These are phyloP conservation scores for Lepiota brunneoincarnata DNA, from an alignment of 768 basidiomycete genomes.

Conservation along the genomic window DNA sequence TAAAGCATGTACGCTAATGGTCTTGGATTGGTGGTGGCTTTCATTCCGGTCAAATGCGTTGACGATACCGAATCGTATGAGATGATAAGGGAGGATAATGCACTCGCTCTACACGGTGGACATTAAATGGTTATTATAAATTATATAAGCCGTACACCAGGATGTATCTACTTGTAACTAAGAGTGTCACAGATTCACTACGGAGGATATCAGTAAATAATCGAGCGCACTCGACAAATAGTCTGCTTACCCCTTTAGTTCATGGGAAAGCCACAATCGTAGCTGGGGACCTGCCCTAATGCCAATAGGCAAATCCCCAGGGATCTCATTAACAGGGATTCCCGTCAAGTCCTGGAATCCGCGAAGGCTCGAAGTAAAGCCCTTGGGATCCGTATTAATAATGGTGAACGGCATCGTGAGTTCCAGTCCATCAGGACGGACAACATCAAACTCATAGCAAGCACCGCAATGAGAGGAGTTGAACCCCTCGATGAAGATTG, in stretches of 20 bases:
- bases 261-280: slow-evolving; percentile 5
- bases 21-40: too few relatives aligned
- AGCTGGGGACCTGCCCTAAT: slow-evolving; percentile 3
- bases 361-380: slow-evolving; percentile 3
- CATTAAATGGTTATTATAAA: too few relatives aligned
- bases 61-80: too few relatives aligned
- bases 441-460: slow-evolving; percentile 4
- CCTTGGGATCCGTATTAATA: slow-evolving; percentile 1
- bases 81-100: too few relatives aligned
- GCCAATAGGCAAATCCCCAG: slow-evolving; percentile 1
- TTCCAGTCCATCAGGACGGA: slow-evolving; percentile 3
- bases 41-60: too few relatives aligned
- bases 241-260: background rate
- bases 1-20: too few relatives aligned
- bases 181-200: too few relatives aligned
- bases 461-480: slow-evolving; percentile 10
- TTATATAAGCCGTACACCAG: too few relatives aligned
- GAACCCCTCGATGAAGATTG: slow-evolving; percentile 1
- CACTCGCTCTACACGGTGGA: too few relatives aligned
- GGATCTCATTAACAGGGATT: background rate
- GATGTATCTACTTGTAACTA: too few relatives aligned
- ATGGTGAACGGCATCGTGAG: slow-evolving; percentile 9
- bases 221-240: too few relatives aligned
- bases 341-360: slow-evolving; percentile 6
- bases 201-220: too few relatives aligned